These are phyloP conservation scores for Fusarium nematophilum DNA, from an alignment of 2,329 filamentous ascomycete genomes.

Conservation along the genomic window DNA sequence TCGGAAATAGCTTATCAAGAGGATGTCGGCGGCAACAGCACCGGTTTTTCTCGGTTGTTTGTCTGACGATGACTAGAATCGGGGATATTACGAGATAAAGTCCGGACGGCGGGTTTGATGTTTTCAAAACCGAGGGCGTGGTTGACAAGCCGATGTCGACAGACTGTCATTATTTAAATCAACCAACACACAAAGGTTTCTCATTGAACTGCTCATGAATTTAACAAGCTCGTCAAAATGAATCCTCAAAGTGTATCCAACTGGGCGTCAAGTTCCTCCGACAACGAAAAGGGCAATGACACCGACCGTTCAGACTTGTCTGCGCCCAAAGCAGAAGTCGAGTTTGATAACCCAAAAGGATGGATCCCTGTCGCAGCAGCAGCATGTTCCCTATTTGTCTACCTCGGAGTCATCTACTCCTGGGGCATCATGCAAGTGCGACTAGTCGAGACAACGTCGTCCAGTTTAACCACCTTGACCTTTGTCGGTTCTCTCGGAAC, in stretches of 20 bases:
- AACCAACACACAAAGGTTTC: too few species aligned
- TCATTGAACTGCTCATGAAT: not conserved
- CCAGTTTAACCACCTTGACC: slow-evolving; percentile 42
- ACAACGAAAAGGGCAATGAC: slow-evolving; percentile 27
- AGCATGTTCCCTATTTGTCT: slow-evolving; percentile 42
- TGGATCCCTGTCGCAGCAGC: slow-evolving; percentile 36
- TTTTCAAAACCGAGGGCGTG: not conserved
- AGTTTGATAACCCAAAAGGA: slow-evolving; percentile 27
- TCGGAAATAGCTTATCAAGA: too few species aligned
- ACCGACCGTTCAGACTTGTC: slow-evolving; percentile 2
- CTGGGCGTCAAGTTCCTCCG: slow-evolving; percentile 8
- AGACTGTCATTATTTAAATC: too few species aligned
- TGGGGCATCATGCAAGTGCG: slow-evolving; percentile 47
- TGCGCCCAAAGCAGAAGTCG: not conserved
- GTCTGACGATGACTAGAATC: not conserved
- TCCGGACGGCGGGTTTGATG: not conserved
- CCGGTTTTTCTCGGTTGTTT: not conserved
- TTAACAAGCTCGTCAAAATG: not conserved
- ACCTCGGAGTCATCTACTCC: slow-evolving; percentile 47
- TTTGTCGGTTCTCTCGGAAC: slow-evolving; percentile 46
- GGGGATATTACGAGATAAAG: not conserved
- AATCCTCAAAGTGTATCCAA: not conserved
- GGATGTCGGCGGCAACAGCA: not conserved
- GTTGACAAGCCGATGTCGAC: not conserved
- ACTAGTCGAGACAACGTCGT: slow-evolving; percentile 39